Evolutionary conservation across 805 yeast species (phyloP), one percentile per base, ranked within the genome.

Genomic region (Cyberlindnera saturnus): DNA sequence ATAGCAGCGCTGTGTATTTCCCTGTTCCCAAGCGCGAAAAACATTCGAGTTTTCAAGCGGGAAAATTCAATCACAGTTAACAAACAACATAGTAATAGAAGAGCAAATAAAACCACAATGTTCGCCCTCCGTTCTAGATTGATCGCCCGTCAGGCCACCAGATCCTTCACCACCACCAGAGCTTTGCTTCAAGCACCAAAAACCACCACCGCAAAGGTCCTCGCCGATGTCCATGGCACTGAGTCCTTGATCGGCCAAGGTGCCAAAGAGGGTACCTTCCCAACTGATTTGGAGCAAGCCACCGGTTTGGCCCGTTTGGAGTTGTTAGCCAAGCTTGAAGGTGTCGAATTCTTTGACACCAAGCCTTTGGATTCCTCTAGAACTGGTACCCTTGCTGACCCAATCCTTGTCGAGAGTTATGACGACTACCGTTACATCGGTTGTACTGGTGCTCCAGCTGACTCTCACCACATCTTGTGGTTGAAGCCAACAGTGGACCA

Each of bases 251-350:
- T 89, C 56, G 96, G 97, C 67, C 81, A 85, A 43, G 98, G 97
- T 79, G 96, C 96, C 53, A 68, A 73, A 55, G 75, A 77, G 56
- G 95, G 91, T 55, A 74, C 82, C 40, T 82, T 93, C 62, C 97
- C 98, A 66, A 81, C 96, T 48, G 96, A 90, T 67, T 64, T 86
- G 55, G 96, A 93, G 61, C 98, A 91, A 74, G 89, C 97, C 60
- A 93, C 99, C 40, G 99, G 99, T 85, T 74, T 91, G 63, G 98
- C 86, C 71, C 89, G 99, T 81, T 76, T 90, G 56, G 99, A 93
- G 77, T 67, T 86, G 57, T 79, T 93, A 61, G 97, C 95, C 73
- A 86, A 88, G 70, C 72, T 86, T 64, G 96, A 90, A 69, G 99
- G 99, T 78, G 77, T 91, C 55, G 97, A 93, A 60, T 77, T 93